These are phyloP conservation scores for Lepiota subincarnata DNA, from an alignment of 768 basidiomycete genomes.

Conservation along the genomic window DNA sequence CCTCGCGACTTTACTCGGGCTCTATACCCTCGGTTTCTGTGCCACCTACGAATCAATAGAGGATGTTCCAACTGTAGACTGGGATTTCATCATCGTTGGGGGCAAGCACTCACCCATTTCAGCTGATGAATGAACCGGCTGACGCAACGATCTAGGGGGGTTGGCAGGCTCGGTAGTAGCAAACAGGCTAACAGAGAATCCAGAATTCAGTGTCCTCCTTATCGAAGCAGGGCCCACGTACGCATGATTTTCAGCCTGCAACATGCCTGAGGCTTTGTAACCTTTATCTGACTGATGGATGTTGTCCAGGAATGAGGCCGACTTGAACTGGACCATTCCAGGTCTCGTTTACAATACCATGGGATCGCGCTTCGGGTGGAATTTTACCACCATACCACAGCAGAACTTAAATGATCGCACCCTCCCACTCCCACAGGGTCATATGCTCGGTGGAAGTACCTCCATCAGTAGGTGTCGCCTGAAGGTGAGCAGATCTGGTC, in stretches of 20 bases:
- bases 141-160: too few relatives aligned
- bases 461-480: neutral
- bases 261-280: too few relatives aligned
- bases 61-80: too few relatives aligned
- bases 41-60: too few relatives aligned
- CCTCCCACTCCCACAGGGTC: neutral
- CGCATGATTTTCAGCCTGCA: too few relatives aligned
- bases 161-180: too few relatives aligned
- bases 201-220: too few relatives aligned
- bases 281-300: neutral
- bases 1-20: too few relatives aligned
- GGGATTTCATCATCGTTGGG: conserved; percentile 8
- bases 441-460: conserved; percentile 8
- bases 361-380: conserved; percentile 1
- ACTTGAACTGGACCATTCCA: conserved; percentile 15
- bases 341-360: neutral
- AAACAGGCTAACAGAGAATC: too few relatives aligned
- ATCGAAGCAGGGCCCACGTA: too few relatives aligned
- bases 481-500: neutral
- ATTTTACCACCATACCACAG: conserved; percentile 1
- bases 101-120: neutral
- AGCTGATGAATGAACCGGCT: too few relatives aligned
- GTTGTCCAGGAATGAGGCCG: conserved; percentile 17
- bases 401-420: neutral
- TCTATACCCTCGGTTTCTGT: too few relatives aligned